Evolutionary conservation across 2,329 filamentous ascomycete genomes (phyloP), one percentile per base, ranked within the genome.

Genomic region (Arachnopeziza araneosa): DNA sequence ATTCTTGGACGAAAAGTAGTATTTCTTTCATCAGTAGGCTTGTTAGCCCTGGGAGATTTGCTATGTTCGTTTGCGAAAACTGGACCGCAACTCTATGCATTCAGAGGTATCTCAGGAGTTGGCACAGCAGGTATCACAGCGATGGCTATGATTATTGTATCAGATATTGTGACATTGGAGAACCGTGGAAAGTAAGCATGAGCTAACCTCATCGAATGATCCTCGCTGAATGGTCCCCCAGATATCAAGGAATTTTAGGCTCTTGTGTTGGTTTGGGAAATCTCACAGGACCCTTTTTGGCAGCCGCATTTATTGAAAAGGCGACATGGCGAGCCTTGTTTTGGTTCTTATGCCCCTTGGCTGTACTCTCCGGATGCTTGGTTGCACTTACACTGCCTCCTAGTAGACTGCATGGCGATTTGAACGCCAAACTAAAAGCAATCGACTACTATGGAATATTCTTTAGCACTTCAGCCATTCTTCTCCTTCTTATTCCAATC

Each of bases 401-500:
- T 0, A 77, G 78, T 52, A 82, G 77, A 61, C 77, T 79, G 2
- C 79, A 77, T 58, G 76, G 76, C 49, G 73, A 76, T 10, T 72
- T 82, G 48, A 72, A 72, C 49, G 76, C 79, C 51, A 82, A 79
- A 53, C 66, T 83, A 23, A 74, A 72, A 54, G 82, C 81, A 51
- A 83, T 88, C 58, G 85, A 89, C 69, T 85, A 80, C 63, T 78
- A 74, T 24, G 86, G 85, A 1, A 75, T 84, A 1, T 59, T 85
- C 12, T 76, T 79, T 2, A 81, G 79, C 3, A 82, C 82, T 0
- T 72, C 79, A 7, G 83, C 79, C 0, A 79, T 86, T 26, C 79
- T 88, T 10, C 76, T 87, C 14, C 65, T 88, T 1, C 75, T 88
- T 21, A 84, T 89, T 52, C 85, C 85, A 0, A 79, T 88, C 14